Base-by-base conservation (phyloP, 352 stramenopile species). In the Pilasporangium apinafurcum region DNA sequence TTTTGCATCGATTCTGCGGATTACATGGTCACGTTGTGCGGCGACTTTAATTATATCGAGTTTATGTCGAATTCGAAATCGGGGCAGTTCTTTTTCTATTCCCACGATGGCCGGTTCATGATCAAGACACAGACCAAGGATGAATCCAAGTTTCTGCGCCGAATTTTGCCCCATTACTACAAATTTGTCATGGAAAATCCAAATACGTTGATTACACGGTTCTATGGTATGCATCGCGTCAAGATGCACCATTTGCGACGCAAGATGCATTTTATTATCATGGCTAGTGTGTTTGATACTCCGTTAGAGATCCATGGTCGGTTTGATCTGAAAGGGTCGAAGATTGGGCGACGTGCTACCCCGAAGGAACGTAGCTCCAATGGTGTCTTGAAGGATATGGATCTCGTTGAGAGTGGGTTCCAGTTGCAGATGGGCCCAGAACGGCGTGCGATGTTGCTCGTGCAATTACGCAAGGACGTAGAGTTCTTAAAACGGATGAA, bases 1-100 rank as follows among this genome's bases (percentile, higher is more conserved):
- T 92, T 89, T 32, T 70, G 64, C 37, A 85, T 92, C 31, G 79
- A 92, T 40, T 59, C 72, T 42, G 73, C 72, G 12, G 83, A 95
- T 29, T 96, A 95, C 70, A 94, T 96, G 78, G 70, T 96, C 18
- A 95, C 78, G n/a, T 65, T 95, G n/a, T 90, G 80, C 40, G 87
- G 86, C 5, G 87, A 96, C 47, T 95, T 97, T 36, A 98, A 98
- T 64, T 98, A 97, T 63, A 96, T 99, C 53, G 93, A 98, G 76
- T 98, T 99, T 68, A 96, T 98, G 66, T 97, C 88, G 4, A 98
- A 98, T 66, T 97, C 92, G 39, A 99, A 99, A 69, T 98, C 86
- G 60, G 96, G 96, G 4, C 95, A 98, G 54, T 99, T 99, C 67
- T 99, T 99, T 73, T 99, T 99, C 63, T 99, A 98, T 56, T 98